Conservation (phyloP, 495 filamentous ascomycete species). For the Gamarada debralockiae region DNA sequence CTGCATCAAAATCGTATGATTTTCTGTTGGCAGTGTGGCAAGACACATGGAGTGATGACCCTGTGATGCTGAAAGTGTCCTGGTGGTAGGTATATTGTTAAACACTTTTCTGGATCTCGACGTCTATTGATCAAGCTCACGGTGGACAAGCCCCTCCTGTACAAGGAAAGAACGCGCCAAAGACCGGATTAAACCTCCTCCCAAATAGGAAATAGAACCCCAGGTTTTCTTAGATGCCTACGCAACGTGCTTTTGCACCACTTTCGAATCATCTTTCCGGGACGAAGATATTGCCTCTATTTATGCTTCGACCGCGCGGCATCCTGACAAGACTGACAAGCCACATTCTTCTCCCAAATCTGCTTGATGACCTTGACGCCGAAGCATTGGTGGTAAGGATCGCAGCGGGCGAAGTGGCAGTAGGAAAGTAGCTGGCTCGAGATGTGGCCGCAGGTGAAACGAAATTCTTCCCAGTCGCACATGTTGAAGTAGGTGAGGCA, state of each 20-base stretch:
- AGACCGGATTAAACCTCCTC: background rate
- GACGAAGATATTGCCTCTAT: no score
- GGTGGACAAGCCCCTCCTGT: background rate
- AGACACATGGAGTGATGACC: no score
- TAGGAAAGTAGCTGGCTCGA: conserved; percentile 52
- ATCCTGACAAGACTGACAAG: conserved; percentile 33
- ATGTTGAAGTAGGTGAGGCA: conserved; percentile 31
- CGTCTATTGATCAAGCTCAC: background rate
- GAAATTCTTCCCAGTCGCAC: conserved; percentile 65
- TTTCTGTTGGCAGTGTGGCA: no score
- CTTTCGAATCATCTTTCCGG: no score
- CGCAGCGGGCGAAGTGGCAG: conserved; percentile 68
- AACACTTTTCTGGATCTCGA: no score
- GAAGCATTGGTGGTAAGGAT: conserved; percentile 59
- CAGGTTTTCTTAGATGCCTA: no score
- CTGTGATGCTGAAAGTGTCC: no score
- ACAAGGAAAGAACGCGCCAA: no score
- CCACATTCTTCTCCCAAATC: conserved; percentile 43
- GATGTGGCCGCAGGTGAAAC: conserved; percentile 56
- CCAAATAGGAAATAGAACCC: no score
- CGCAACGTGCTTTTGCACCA: no score
- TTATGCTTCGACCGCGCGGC: background rate
- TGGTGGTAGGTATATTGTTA: no score
- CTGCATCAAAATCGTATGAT: no score
- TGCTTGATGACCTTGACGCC: conserved; percentile 56